phyloP scores from a whole-genome alignment of 2,329 filamentous ascomycete genomes.

The Fusarium sp. region DNA sequence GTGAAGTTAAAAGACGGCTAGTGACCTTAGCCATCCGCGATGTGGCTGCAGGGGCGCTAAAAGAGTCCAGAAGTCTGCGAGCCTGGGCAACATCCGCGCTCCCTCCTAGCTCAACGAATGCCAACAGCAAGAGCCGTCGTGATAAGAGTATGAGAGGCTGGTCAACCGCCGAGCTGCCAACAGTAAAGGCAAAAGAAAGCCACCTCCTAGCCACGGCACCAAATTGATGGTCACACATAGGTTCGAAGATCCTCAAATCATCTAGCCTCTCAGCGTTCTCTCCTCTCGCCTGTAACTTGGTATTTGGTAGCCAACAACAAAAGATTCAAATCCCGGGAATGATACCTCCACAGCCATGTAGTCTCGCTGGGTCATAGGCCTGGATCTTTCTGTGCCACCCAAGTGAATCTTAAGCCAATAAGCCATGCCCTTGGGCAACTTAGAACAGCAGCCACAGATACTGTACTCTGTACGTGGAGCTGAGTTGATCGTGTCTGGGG shows the following conservation, averaged over 20 bases:
- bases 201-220: not conserved
- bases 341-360: not conserved
- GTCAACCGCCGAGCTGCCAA: not conserved
- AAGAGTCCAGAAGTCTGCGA: not conserved
- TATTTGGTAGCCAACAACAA: constrained; percentile 3
- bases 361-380: not conserved
- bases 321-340: not conserved
- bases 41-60: constrained; percentile 10
- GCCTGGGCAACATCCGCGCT: not conserved
- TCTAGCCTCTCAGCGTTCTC: not conserved
- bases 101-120: not conserved
- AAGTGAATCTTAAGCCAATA: not conserved
- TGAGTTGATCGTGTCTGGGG: constrained; percentile 21
- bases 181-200: not conserved
- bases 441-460: not conserved
- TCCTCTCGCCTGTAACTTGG: not conserved
- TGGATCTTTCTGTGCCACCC: not conserved
- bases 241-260: not conserved
- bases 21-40: not conserved
- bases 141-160: not conserved
- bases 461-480: not conserved
- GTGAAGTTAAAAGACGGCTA: not conserved
- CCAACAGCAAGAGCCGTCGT: not conserved
- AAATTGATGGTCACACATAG: not conserved
- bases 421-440: not conserved